These are phyloP conservation scores for Colletotrichum godetiae DNA, from an alignment of 2,329 filamentous ascomycete species.

Conservation along the genomic window DNA sequence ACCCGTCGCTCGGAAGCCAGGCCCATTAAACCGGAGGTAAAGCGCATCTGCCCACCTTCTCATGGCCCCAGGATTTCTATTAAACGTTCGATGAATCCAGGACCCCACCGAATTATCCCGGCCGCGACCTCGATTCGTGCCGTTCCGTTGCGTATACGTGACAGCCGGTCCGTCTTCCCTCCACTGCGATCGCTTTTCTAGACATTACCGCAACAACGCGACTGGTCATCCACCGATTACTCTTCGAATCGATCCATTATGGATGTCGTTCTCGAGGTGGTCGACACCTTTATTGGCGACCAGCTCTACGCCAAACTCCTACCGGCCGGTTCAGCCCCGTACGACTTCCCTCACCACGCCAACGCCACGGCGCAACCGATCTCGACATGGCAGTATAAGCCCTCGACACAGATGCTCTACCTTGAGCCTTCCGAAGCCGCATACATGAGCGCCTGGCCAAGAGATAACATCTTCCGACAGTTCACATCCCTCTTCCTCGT, in stretches of 20 bases:
- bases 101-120: constrained; percentile 13
- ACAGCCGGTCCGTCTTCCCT: not conserved
- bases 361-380: constrained; percentile 68
- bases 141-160: not conserved
- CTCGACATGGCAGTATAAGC: constrained; percentile 76
- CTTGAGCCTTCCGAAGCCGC: constrained; percentile 80
- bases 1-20: constrained; percentile 2
- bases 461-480: constrained; percentile 84
- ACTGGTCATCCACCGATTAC: not conserved
- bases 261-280: constrained; percentile 91
- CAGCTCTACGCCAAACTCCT: constrained; percentile 78
- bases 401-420: constrained; percentile 76
- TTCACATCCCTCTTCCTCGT: constrained; percentile 81
- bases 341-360: constrained; percentile 61
- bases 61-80: constrained; percentile 9
- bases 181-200: not conserved
- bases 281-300: constrained; percentile 86
- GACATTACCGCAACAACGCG: not conserved
- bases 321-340: constrained; percentile 68
- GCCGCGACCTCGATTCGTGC: constrained; percentile 1
- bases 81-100: constrained; percentile 20
- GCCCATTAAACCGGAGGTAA: constrained; percentile 14
- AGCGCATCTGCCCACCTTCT: constrained; percentile 1
- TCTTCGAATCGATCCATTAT: constrained; percentile 61
- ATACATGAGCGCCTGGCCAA: constrained; percentile 80